Evolutionary conservation across 108 stramenopile genomes (phyloP).

Genomic region (Pinguiococcus pyrenoidosus): DNA sequence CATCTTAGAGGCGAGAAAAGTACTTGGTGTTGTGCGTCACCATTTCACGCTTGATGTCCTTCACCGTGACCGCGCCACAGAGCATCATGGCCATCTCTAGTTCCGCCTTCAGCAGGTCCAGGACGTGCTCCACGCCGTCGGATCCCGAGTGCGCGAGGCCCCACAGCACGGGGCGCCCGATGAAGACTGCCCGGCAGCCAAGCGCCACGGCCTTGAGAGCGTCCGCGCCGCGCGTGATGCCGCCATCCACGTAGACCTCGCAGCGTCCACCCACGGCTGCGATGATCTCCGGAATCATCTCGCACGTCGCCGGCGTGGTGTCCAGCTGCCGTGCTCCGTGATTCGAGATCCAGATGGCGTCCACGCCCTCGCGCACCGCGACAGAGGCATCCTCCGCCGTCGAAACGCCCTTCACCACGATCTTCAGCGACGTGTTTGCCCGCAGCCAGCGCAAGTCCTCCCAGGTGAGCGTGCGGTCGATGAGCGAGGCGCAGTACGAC

Average conservation of each 20-base stretch:
- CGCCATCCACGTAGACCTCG: constrained; percentile 88
- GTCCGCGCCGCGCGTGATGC: constrained; percentile 92
- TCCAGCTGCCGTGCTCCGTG: constrained; percentile 95
- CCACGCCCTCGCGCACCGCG: constrained; percentile 79
- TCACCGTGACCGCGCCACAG: constrained; percentile 21
- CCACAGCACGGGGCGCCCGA: constrained; percentile 89
- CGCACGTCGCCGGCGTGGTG: constrained; percentile 81
- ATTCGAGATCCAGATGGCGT: constrained; percentile 91
- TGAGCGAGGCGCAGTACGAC: constrained; percentile 85
- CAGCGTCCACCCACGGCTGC: constrained; percentile 74
- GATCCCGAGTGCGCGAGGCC: constrained; percentile 59
- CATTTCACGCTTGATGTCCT: constrained; percentile 21
- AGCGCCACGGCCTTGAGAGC: constrained; percentile 87
- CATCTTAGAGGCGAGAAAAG: too few relatives aligned
- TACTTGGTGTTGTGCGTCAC: constrained; percentile 20
- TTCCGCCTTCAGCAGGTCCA: constrained; percentile 35
- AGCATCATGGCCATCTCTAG: constrained; percentile 33
- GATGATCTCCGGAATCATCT: constrained; percentile 80
- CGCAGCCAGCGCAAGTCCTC: constrained; percentile 89
- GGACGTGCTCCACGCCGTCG: constrained; percentile 29
- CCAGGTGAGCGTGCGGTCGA: constrained; percentile 85
- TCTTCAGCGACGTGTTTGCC: constrained; percentile 71
- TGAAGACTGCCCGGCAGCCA: constrained; percentile 83
- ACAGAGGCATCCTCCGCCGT: constrained; percentile 81
- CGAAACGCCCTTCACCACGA: constrained; percentile 88